Base-by-base conservation (phyloP, 139 green algal species). In the Closterium sp. region DNA sequence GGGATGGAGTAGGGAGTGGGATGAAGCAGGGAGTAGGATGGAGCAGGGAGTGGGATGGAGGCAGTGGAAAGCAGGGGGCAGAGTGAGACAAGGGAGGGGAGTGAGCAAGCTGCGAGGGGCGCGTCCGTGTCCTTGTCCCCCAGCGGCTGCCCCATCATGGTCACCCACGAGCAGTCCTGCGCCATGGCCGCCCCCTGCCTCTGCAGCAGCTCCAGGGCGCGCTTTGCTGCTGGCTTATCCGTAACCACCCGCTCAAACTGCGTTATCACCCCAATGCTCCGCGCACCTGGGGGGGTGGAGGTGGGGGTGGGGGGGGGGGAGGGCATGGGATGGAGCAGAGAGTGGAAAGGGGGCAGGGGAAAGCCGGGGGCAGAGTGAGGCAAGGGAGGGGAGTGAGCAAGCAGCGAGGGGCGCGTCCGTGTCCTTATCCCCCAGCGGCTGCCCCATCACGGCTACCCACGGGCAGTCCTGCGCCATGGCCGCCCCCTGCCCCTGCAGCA, bases 221-320 rank as follows among this genome's bases (percentile, higher is more conserved):
- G 31, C 43, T n/a, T 83, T 4, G 90, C 25, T 1, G 90, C 90
- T 31, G 21, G 30, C 25, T 81, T 84, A 84, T 92, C 90, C 16
- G 32, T 28, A n/a, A 23, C n/a, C 19, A 84, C 84, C 81, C 84
- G 84, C 4, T 92, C 90, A 35, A 92, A 31, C 21, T 90, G 43
- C 16, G 90, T 92, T 34, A 92, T 81, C 81, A 92, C 84, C 1
- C 90, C 90, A 30, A 92, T 32, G 21, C 85, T 92, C 12, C 90
- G 55, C 30, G 84, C 36, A 2, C 90, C 90, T 92, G 90, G 30
- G 25, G 10, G 3, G 90, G 66, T 84, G 19, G 31, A 90, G 32
- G 25, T 25, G 4, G 36, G 34, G 66, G 33, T 12, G 2, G 21
- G 55, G 55, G 55, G 55, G 55, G 25, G 4, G 55, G 55, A 16